These are phyloP conservation scores for Pisolithus microcarpus DNA, from an alignment of 768 basidiomycete genomes.

Conservation along the genomic window DNA sequence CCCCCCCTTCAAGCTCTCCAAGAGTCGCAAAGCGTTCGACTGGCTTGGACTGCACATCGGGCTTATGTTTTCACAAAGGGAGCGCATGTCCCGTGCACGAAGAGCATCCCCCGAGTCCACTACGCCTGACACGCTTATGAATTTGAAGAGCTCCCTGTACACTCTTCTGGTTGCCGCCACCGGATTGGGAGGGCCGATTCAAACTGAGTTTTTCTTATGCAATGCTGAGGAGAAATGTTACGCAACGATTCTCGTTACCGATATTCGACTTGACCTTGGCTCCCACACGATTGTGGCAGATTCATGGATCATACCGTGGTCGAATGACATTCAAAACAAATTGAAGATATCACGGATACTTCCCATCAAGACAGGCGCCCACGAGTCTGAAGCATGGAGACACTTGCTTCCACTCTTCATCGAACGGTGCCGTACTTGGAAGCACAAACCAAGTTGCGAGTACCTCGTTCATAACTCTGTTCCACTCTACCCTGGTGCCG, in stretches of 20 bases:
- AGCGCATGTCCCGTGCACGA: slow-evolving; percentile 8
- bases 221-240: slow-evolving; percentile 14
- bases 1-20: slow-evolving; percentile 24
- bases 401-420: slow-evolving; percentile 40
- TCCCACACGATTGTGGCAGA: slow-evolving; percentile 48
- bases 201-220: slow-evolving; percentile 15
- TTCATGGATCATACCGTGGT: slow-evolving; percentile 39
- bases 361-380: slow-evolving; percentile 9
- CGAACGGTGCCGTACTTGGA: slow-evolving; percentile 46
- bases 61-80: slow-evolving; percentile 28
- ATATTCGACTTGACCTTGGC: slow-evolving; percentile 40
- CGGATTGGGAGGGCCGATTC: slow-evolving; percentile 17
- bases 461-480: slow-evolving; percentile 27
- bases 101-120: background rate
- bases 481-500: slow-evolving; percentile 24
- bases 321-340: slow-evolving; percentile 2
- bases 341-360: slow-evolving; percentile 12
- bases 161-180: slow-evolving; percentile 19
- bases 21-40: slow-evolving; percentile 4
- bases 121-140: slow-evolving; percentile 19
- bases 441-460: slow-evolving; percentile 38
- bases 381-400: slow-evolving; percentile 32
- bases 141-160: slow-evolving; percentile 29
- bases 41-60: slow-evolving; percentile 31
- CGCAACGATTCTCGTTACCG: slow-evolving; percentile 41